Base-by-base conservation (phyloP, 106 monocot genomes). In the Gastrodia elata region DNA sequence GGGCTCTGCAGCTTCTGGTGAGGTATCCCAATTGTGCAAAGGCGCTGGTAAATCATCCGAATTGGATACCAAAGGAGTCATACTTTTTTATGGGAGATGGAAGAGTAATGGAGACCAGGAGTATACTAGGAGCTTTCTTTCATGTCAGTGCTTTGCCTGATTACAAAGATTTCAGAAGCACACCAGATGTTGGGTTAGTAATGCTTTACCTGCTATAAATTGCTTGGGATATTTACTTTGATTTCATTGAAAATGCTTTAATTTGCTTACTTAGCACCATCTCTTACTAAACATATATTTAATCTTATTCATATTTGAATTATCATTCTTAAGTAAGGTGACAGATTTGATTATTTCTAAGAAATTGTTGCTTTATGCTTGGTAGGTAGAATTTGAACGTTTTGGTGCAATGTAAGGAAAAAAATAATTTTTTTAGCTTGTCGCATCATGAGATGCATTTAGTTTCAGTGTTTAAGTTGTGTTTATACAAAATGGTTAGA, bases 131-230 rank as follows among this genome's bases (percentile, higher is more conserved):
- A 22, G 86, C 90, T 67, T 97, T 97, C 48, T 76, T 97, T 57
- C 97, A 93, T 80, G 90, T 97, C 11, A 93, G 97, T 55, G 92
- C 90, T 0, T 34, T 97, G 34, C 83, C 93, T 2, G 97, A 97
- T 79, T 58, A 73, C 38, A 83, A 74, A 68, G 78, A 91, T 64
- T 97, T 93, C 59, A 86, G 76, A 78, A 90, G 86, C 52, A 77
- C 76, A 15, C 97, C 97, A 27, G 92, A 93, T 82, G 88, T 97
- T 26, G 88, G 97, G 97, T 97, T 42, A 91, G 87, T 90, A 40
- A 36, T 9, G 24, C 6, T 69, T 35, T 40, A 25, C 9, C 24
- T 38, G 20, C 38, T 20, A 20, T 52, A n/a, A n/a, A n/a, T n/a
- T n/a, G n/a, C n/a, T n/a, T n/a, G n/a, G n/a, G n/a, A n/a, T n/a